A percentile compares a stretch with the other conserved stretches of the same genome.
Conservation (phyloP, 1,139 yeast genomes). For the Hyphopichia khmerensis region DNA sequence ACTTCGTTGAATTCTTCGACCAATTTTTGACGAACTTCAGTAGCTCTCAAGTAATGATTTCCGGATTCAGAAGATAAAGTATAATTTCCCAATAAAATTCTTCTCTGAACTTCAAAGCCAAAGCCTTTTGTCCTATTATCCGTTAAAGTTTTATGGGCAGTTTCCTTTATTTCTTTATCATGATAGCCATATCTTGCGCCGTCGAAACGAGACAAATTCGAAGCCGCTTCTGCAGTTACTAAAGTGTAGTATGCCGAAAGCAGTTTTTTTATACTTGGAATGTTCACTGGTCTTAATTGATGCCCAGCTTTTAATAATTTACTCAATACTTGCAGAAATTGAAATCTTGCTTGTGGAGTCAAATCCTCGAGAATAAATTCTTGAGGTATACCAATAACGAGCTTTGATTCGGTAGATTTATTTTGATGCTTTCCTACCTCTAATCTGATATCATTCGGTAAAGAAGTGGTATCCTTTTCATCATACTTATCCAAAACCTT, state of each 20-base stretch:
- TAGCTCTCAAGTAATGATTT: slow-evolving; percentile 81
- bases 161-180: slow-evolving; percentile 17
- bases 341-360: slow-evolving; percentile 40
- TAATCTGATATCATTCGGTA: slow-evolving; percentile 38
- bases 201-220: slow-evolving; percentile 86
- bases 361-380: slow-evolving; percentile 65
- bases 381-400: slow-evolving; percentile 67
- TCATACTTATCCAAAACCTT: slow-evolving; percentile 60
- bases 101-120: slow-evolving; percentile 79
- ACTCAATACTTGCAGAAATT: slow-evolving; percentile 48
- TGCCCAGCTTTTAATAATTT: slow-evolving; percentile 51
- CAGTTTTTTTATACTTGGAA: slow-evolving; percentile 66
- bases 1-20: slow-evolving; percentile 64
- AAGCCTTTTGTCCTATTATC: slow-evolving; percentile 66
- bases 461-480: slow-evolving; percentile 75
- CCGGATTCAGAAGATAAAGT: slow-evolving; percentile 74
- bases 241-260: slow-evolving; percentile 85
- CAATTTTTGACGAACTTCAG: slow-evolving; percentile 57
- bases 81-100: slow-evolving; percentile 84
- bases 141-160: slow-evolving; percentile 36
- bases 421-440: slow-evolving; percentile 11
- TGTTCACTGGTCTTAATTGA: slow-evolving; percentile 57
- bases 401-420: slow-evolving; percentile 7
- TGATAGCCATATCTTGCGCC: slow-evolving; percentile 78
- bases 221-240: slow-evolving; percentile 92